Percentiles rank a stretch among this genome's conserved stretches.
Evolutionary conservation across 192 early-diverging fungal species (phyloP).

Genomic region (Backusella westeae): DNA sequence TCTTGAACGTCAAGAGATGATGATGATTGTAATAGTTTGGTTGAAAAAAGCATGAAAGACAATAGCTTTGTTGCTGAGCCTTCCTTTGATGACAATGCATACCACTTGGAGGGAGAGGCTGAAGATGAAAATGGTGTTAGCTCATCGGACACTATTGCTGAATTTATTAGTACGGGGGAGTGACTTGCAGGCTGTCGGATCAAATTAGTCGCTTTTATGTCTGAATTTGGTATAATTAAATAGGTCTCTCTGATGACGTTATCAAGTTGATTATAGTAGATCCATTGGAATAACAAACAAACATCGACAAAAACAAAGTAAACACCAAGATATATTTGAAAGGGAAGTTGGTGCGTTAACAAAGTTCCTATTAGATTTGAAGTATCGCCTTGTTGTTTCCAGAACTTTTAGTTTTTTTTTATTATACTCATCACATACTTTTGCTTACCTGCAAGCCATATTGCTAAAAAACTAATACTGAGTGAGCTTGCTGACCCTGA

Average conservation of each 20-base stretch:
- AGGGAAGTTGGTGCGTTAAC: conserved; percentile 70
- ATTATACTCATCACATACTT: not conserved
- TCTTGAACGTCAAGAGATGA: not conserved
- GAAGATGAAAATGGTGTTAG: conserved; percentile 30
- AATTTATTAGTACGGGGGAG: conserved; percentile 19
- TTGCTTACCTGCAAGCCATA: conserved; percentile 58
- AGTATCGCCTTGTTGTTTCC: conserved; percentile 54
- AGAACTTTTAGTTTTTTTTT: not conserved
- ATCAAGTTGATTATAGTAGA: conserved; percentile 23
- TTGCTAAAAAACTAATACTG: conserved; percentile 55
- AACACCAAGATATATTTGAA: conserved; percentile 47
- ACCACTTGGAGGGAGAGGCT: conserved; percentile 33
- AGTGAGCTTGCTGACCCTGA: conserved; percentile 46
- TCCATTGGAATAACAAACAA: conserved; percentile 26
- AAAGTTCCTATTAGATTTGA: conserved; percentile 70
- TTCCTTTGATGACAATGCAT: conserved; percentile 8
- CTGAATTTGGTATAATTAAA: not conserved
- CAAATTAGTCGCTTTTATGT: not conserved
- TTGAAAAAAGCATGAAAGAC: not conserved
- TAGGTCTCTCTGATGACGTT: not conserved
- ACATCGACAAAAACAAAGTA: conserved; percentile 29
- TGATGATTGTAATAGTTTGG: not conserved
- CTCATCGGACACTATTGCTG: conserved; percentile 14
- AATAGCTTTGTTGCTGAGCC: not conserved
- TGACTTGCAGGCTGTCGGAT: conserved; percentile 26